A percentile compares a stretch with the other conserved stretches of the same genome.
These are phyloP conservation scores for Xylaria arbuscula DNA, from an alignment of 2,329 filamentous ascomycete genomes.

Conservation along the genomic window DNA sequence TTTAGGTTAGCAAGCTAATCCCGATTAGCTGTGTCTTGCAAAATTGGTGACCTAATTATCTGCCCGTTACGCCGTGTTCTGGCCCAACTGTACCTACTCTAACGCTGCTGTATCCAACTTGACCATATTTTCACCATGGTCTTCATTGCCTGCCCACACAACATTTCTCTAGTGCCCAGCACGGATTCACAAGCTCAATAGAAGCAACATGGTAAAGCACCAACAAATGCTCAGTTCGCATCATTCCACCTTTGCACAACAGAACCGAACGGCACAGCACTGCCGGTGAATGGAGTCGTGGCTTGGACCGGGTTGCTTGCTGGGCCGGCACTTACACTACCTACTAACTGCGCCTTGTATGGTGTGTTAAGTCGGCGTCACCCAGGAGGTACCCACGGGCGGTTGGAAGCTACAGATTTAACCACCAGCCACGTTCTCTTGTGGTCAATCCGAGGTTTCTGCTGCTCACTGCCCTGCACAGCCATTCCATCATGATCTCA, in stretches of 20 bases:
- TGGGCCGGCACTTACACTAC: not conserved
- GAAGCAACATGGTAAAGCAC: too few species aligned
- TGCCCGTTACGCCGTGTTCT: too few species aligned
- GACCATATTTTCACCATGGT: too few species aligned
- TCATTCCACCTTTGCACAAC: not conserved
- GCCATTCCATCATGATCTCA: constrained; percentile 5
- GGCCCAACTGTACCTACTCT: too few species aligned
- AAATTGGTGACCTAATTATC: too few species aligned
- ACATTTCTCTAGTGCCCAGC: not conserved
- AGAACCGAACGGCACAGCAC: constrained; percentile 17
- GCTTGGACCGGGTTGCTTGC: constrained; percentile 12
- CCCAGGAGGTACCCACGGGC: too few species aligned
- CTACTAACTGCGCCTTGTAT: constrained; percentile 23
- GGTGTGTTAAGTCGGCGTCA: not conserved
- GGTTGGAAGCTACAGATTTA: not conserved
- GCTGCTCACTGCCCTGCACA: constrained; percentile 14
- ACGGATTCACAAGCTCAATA: too few species aligned
- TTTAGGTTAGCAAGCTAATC: too few species aligned
- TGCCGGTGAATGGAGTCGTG: constrained; percentile 3
- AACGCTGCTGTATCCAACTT: too few species aligned
- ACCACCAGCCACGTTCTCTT: not conserved
- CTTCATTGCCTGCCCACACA: too few species aligned
- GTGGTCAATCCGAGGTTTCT: not conserved
- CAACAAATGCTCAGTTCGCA: not conserved
- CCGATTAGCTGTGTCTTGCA: too few species aligned